Base-by-base conservation (phyloP, 345 rosid species). In the Salix arbutifolia region DNA sequence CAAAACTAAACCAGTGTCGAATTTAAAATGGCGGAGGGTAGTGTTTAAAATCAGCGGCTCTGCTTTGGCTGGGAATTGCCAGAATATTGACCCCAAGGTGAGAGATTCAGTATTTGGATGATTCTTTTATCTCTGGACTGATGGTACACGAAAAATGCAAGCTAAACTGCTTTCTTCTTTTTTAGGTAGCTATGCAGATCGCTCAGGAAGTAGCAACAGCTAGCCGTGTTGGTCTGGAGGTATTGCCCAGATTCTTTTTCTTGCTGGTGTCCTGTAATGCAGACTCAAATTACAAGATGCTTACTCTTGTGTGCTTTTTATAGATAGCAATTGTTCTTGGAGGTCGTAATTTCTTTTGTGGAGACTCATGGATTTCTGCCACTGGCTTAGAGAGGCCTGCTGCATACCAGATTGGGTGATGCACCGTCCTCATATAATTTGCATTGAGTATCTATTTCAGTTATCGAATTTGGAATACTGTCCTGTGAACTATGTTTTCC, bases 281-380 rank as follows among this genome's bases (percentile, higher is more conserved):
- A 5, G 14, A 14, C 58, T 37, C 48, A 35, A 69, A 60, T 76
- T 70, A 30, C 71, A 48, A 69, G 17, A 70, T 28, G 33, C 23
- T 42, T 25, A n/a, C 40, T 53, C 18, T 0, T 17, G 4, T 62
- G 23, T 62, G 16, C 46, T 66, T 30, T 69, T 65, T 80, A 16
- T 79, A 94, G 98, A 92, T 92, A 50, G 96, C 97, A 5, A 87
- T 94, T 78, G 96, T 92, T 74, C 92, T 94, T 84, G 98, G 98
- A 71, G 92, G 93, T 75, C 87, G 97, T 58, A 92, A 94, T 79
- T 87, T 92, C 75, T 92, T 94, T 74, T 90, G 94, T 78, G 89
- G 97, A 60, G 87, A 90, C 72, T 80, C 94, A 1, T 92, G 97
- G 97, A 87, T 94, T 28, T 83, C 91, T 68, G 90, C 94, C 50